Conservation (phyloP, 495 filamentous ascomycete genomes). For the Lepidopterella palustris region DNA sequence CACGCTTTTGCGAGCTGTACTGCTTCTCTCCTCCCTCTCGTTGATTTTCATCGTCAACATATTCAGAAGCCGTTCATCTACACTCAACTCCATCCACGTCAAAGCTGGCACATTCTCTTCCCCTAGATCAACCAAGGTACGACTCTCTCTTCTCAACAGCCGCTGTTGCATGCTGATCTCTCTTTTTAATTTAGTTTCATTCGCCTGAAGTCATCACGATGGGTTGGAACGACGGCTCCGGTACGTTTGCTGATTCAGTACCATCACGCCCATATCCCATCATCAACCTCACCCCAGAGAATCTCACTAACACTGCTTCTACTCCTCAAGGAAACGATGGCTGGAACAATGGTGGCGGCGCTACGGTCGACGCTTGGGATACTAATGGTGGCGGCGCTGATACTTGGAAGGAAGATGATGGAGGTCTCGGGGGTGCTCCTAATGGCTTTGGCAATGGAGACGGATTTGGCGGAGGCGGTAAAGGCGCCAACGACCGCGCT, state of each 20-base stretch:
- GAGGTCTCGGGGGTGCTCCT: constrained; percentile 17
- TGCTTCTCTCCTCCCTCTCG: too few relatives aligned
- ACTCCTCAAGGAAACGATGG: background rate
- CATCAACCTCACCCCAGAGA: background rate
- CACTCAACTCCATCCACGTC: too few relatives aligned
- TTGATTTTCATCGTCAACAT: too few relatives aligned
- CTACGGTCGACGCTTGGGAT: constrained; percentile 16
- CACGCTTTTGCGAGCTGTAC: too few relatives aligned
- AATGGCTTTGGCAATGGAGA: too few relatives aligned
- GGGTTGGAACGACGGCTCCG: background rate
- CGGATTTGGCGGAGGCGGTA: constrained; percentile 9
- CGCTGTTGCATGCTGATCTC: too few relatives aligned
- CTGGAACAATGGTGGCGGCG: constrained; percentile 5
- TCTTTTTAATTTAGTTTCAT: background rate
- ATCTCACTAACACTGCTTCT: background rate
- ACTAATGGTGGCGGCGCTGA: constrained; percentile 6
- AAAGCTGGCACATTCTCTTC: too few relatives aligned
- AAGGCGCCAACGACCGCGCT: constrained; percentile 16
- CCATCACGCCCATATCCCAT: background rate
- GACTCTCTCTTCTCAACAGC: too few relatives aligned
- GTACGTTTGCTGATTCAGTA: background rate
- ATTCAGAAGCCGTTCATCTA: too few relatives aligned
- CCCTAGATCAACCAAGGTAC: too few relatives aligned
- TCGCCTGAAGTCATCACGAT: background rate
- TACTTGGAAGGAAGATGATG: constrained; percentile 5